Base-by-base conservation (phyloP, 768 basidiomycete genomes). In the Rhizopogon sp. region DNA sequence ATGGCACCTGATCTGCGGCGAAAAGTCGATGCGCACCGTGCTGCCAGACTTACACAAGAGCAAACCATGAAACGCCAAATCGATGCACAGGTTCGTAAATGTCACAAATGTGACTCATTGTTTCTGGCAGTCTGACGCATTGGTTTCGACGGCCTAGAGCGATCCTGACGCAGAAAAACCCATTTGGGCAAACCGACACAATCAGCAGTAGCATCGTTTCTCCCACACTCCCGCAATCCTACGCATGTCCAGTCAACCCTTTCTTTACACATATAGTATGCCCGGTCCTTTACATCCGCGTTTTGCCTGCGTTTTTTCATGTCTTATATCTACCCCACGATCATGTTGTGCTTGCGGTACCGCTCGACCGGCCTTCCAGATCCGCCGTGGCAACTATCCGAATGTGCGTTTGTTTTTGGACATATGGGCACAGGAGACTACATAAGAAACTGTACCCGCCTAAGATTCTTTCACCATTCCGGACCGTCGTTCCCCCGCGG, bases 1-100 rank as follows among this genome's bases (percentile, higher is more conserved):
- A 75, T 88, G 76, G 76, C 85, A 20, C 85, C 86, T 58, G 83
- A 84, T 70, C 66, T 87, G 57, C 78, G 76, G 60, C 77, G 80
- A 45, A 81, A 80, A 60, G 85, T 87, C 16, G 86, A 88, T 60
- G 79, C 79, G 3, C 74, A 76, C 54, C 78, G 82, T 37, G 76
- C 77, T 14, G 70, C 77, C 7, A 76, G 86, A 31, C 60, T 77
- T 10, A 76, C 78, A 3, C 73, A 77, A 64, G 86, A 86, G 71
- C 73, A 73, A 46, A 79, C 77, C 55, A 74, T 77, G 64, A 76
- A 76, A 64, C 77, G 75, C 61, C 79, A 79, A 62, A 71, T 76
- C 6, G 72, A 77, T 54, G 77, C 75, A 5, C 81, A 83, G 79
- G 83, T 79, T 52, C 65, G 77, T 71, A 39, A 22, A 13, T 16